Evolutionary conservation across 306 rosid species (phyloP).

Genomic region (Quercus ilex): DNA sequence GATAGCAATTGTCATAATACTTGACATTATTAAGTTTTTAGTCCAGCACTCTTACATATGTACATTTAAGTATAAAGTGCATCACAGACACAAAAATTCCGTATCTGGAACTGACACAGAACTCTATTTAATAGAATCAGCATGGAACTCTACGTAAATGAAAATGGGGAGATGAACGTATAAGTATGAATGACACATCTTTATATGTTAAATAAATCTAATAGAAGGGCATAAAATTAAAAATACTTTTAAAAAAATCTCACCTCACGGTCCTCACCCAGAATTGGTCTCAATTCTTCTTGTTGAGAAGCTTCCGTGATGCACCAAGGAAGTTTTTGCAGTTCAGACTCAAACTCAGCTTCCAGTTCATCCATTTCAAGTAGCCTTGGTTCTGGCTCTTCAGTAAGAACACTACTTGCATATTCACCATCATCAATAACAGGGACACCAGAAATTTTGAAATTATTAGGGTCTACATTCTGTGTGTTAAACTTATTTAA

Average conservation of each 20-base stretch:
- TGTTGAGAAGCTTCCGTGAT: slow-evolving; percentile 31
- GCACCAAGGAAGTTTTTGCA: slow-evolving; percentile 67
- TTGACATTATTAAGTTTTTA: neutral
- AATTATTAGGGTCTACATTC: slow-evolving; percentile 10
- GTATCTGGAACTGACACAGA: neutral
- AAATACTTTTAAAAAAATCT: slow-evolving; percentile 1
- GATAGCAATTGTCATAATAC: neutral
- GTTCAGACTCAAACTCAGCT: slow-evolving; percentile 74
- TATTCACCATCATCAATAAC: slow-evolving; percentile 43
- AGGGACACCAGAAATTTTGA: slow-evolving; percentile 21
- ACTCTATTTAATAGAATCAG: neutral
- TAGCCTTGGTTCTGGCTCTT: slow-evolving; percentile 44
- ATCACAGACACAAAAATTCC: neutral
- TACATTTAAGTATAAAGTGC: neutral
- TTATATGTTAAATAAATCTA: neutral
- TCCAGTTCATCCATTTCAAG: slow-evolving; percentile 62
- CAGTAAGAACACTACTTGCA: slow-evolving; percentile 69
- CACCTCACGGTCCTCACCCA: slow-evolving; percentile 36
- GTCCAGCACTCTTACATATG: neutral
- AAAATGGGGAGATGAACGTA: neutral
- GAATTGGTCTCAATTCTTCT: slow-evolving; percentile 22
- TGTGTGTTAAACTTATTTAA: slow-evolving; percentile 14
- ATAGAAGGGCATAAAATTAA: slow-evolving; percentile 1
- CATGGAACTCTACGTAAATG: neutral
- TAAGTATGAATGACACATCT: neutral